phyloP scores from a whole-genome alignment of 1,284 basidiomycete genomes.

The Waitea zeae region DNA sequence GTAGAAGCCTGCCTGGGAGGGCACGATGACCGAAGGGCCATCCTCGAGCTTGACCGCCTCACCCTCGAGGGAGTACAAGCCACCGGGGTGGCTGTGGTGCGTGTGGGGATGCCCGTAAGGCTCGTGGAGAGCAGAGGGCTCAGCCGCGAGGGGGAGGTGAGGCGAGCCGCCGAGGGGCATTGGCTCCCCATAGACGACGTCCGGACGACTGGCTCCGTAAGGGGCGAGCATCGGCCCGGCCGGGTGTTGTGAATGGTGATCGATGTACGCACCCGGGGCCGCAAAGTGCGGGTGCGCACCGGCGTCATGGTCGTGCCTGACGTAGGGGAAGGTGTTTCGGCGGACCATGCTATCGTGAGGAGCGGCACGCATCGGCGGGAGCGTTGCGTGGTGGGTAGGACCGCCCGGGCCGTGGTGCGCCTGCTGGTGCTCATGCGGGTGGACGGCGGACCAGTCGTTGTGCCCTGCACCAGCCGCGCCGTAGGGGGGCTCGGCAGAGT shows the following conservation, averaged over 20 bases:
- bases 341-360: conserved; percentile 33
- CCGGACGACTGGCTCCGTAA: no score
- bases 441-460: conserved; percentile 15
- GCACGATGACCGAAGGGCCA: conserved; percentile 33
- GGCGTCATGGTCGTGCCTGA: conserved; percentile 49
- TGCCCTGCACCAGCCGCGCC: no score
- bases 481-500: conserved; percentile 16
- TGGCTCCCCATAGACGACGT: conserved; percentile 23
- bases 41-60: conserved; percentile 47
- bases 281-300: no score
- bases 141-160: conserved; percentile 22
- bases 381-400: conserved; percentile 18
- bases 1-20: conserved; percentile 30
- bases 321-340: conserved; percentile 55
- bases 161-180: conserved; percentile 22
- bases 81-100: conserved; percentile 26
- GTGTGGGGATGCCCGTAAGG: conserved; percentile 22
- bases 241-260: conserved; percentile 13
- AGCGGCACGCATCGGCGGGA: conserved; percentile 16
- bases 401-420: no score
- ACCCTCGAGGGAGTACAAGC: conserved; percentile 29
- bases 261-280: neutral
- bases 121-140: conserved; percentile 12
- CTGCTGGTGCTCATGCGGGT: conserved; percentile 14
- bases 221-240: conserved; percentile 15